These are phyloP conservation scores for Talaromyces rugulosus DNA, from an alignment of 2,329 filamentous ascomycete genomes.

Conservation along the genomic window DNA sequence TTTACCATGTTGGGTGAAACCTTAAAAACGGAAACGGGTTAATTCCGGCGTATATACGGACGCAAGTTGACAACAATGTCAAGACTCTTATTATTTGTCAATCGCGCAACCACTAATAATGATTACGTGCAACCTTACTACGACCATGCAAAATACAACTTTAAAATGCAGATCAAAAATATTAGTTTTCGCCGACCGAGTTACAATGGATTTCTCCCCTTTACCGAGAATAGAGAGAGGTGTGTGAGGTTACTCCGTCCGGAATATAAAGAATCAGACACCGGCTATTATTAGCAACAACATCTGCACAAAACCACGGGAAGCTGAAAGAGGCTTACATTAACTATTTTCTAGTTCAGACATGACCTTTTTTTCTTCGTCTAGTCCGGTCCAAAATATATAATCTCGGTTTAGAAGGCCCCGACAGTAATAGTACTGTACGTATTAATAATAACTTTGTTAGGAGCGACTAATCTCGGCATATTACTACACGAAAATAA, in stretches of 20 bases:
- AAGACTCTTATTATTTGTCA: too few species aligned
- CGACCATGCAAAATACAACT: background rate
- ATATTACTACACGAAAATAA: background rate
- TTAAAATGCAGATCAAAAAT: background rate
- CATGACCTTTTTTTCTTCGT: too few species aligned
- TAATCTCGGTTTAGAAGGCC: background rate
- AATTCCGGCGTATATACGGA: background rate
- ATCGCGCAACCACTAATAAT: background rate
- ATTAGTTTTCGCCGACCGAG: background rate
- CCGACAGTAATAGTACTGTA: background rate
- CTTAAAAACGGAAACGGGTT: background rate
- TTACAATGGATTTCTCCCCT: background rate
- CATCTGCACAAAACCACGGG: background rate
- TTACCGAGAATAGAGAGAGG: background rate
- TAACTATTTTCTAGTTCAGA: too few species aligned
- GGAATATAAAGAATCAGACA: background rate
- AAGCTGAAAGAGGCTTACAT: background rate
- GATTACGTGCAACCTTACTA: background rate
- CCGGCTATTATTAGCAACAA: background rate
- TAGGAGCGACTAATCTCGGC: background rate
- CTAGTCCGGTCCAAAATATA: background rate
- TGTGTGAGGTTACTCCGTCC: too few species aligned
- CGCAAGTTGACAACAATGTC: background rate
- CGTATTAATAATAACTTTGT: background rate
- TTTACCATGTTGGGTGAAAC: background rate